phyloP scores from a whole-genome alignment of 768 basidiomycete species.

The Kwoniella sp. region DNA sequence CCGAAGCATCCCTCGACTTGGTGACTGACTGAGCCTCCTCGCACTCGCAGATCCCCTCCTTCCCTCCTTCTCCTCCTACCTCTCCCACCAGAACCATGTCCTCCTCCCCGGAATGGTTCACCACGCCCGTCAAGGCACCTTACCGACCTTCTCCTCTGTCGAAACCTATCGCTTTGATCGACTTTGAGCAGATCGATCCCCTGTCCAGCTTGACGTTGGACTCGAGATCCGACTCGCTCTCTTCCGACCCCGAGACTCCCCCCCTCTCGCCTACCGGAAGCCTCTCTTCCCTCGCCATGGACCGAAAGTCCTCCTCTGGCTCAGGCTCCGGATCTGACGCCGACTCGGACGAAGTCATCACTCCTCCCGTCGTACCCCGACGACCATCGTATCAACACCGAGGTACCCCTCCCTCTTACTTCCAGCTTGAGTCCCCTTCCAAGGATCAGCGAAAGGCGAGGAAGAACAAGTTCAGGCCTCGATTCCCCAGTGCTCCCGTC shows the following conservation, averaged over 20 bases:
- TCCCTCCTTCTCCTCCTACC: constrained; percentile 28
- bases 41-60: constrained; percentile 25
- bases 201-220: constrained; percentile 7
- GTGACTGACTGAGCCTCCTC: not conserved
- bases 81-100: constrained; percentile 19
- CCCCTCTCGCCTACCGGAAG: constrained; percentile 21
- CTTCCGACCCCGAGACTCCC: constrained; percentile 17
- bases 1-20: too few species aligned
- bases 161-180: constrained; percentile 4
- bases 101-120: constrained; percentile 26
- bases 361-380: constrained; percentile 19
- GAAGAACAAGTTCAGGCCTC: constrained; percentile 30
- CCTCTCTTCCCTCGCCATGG: constrained; percentile 19
- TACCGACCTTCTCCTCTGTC: constrained; percentile 24
- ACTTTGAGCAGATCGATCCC: constrained; percentile 16
- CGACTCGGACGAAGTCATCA: constrained; percentile 18
- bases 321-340: constrained; percentile 61
- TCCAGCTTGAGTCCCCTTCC: constrained; percentile 14
- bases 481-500: constrained; percentile 72
- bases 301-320: constrained; percentile 5
- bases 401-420: constrained; percentile 22
- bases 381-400: constrained; percentile 14
- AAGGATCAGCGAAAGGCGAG: constrained; percentile 19
- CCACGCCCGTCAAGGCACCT: constrained; percentile 20
- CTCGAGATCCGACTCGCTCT: constrained; percentile 15